Evolutionary conservation across 2,329 filamentous ascomycete species (phyloP), one percentile per base, ranked within the genome.

Genomic region (Paracoccidioides brasiliensis): DNA sequence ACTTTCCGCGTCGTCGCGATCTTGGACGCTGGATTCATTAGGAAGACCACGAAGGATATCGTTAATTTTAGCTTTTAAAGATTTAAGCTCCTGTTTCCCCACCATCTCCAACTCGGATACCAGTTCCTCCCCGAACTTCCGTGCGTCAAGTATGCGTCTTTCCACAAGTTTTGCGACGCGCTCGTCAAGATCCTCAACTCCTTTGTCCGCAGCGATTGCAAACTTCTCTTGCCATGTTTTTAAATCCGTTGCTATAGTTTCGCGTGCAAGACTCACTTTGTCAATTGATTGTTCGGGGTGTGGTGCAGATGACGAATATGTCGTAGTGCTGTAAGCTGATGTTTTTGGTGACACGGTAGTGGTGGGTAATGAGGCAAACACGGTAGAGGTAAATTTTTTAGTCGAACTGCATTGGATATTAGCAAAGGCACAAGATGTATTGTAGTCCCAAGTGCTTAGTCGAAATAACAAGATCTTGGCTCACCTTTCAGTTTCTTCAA

Each of bases 171-270:
- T 80, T 5, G 75, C 71, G 45, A 87, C 77, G 22, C 81, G 78
- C 35, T 79, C 75, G 58, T 81, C 76, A 5, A 88, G 74, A 63
- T 86, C 81, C 58, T 84, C 81, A n/a, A 80, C 75, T 5, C 90
- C 90, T 67, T 94, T 90, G 58, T 94, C 86, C 6, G 88, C 88
- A 8, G 90, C 90, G 57, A 84, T 82, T 33, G 86, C 80, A 67
- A 95, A 96, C 65, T 95, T 94, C 59, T 82, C 81, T 70, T 96
- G 86, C 91, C 93, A 98, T 55, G 79, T 78, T 61, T 81, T 79
- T 12, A 98, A 78, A 67, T 98, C 93, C 3, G 35, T 53, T 35
- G 56, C 54, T 53, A 97, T 86, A 59, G 80, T 80, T 64, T 84
- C 80, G 46, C 82, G 81, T 53, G 67, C 58, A 64, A 71, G 57